Evolutionary conservation across 805 yeast genomes (phyloP).

Genomic region (Starmerella sp.): DNA sequence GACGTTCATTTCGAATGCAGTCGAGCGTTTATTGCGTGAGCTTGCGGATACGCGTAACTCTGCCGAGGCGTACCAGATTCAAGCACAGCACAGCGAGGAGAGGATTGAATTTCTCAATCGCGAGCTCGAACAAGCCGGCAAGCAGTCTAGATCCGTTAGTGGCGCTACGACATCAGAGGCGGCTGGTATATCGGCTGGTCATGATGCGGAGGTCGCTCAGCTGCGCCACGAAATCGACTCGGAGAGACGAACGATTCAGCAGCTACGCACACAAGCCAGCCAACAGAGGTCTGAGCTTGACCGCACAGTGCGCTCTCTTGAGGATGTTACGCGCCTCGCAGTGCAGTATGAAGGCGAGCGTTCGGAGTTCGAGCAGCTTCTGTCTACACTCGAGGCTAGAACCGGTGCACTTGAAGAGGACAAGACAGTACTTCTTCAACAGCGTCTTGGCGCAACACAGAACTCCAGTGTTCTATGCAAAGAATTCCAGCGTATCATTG

Average conservation of each 20-base stretch:
- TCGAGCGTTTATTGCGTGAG: slow-evolving; percentile 18
- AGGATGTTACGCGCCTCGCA: slow-evolving; percentile 31
- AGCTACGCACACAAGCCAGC: slow-evolving; percentile 26
- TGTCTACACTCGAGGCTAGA: slow-evolving; percentile 23
- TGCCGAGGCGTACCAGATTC: slow-evolving; percentile 17
- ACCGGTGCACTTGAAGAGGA: slow-evolving; percentile 23
- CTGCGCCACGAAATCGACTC: slow-evolving; percentile 10
- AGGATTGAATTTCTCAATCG: slow-evolving; percentile 13
- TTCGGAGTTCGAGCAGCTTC: slow-evolving; percentile 8
- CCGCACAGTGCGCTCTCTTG: slow-evolving; percentile 26
- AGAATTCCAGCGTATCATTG: slow-evolving; percentile 28
- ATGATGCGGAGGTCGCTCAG: slow-evolving; percentile 5
- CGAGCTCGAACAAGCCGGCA: slow-evolving; percentile 2
- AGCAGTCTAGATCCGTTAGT: neutral
- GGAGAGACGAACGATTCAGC: slow-evolving; percentile 19
- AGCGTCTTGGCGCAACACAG: slow-evolving; percentile 11
- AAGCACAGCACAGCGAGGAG: slow-evolving; percentile 16
- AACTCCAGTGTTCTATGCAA: slow-evolving; percentile 27
- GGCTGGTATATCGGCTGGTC: neutral
- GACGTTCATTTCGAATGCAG: slow-evolving; percentile 13
- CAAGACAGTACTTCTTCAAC: slow-evolving; percentile 15
- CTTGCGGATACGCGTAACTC: slow-evolving; percentile 9
- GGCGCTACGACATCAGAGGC: neutral
- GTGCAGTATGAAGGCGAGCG: slow-evolving; percentile 30
- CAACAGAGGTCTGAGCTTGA: slow-evolving; percentile 27